These are phyloP conservation scores for Tieghemostelium lacteum DNA, from an alignment of 78 protist species.

Conservation along the genomic window DNA sequence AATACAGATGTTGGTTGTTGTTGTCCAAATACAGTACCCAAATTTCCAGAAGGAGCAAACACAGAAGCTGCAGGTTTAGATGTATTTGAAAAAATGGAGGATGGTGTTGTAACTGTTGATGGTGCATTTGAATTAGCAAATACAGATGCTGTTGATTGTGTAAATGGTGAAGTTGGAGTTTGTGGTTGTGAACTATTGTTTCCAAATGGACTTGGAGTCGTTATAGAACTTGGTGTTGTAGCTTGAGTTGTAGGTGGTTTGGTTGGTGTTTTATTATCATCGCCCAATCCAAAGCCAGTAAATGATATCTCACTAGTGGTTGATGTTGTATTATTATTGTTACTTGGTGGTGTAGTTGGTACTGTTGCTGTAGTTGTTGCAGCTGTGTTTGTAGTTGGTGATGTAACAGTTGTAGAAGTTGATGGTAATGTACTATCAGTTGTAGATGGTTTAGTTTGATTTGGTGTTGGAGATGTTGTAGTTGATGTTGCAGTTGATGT, in stretches of 20 bases:
- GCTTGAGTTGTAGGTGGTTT: too few species aligned
- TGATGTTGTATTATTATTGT: background rate
- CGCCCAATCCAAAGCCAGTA: too few species aligned
- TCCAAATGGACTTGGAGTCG: background rate
- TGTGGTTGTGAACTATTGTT: background rate
- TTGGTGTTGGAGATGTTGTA: background rate
- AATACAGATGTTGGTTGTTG: background rate
- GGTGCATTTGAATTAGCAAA: too few species aligned
- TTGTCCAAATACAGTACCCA: conserved; percentile 1
- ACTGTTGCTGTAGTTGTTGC: background rate
- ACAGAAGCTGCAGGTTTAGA: too few species aligned
- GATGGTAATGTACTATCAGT: background rate
- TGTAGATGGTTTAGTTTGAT: too few species aligned
- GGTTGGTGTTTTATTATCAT: too few species aligned
- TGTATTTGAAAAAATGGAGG: too few species aligned
- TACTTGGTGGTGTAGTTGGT: background rate
- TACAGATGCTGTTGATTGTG: background rate
- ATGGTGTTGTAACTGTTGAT: too few species aligned
- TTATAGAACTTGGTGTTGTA: background rate
- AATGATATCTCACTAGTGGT: too few species aligned
- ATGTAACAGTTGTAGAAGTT: background rate
- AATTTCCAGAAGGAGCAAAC: too few species aligned
- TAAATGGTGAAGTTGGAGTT: conserved; percentile 1
- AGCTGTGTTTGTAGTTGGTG: background rate
- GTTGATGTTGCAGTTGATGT: background rate